These are phyloP conservation scores for Epichloe elymi DNA, from an alignment of 2,329 filamentous ascomycete genomes.

Conservation along the genomic window DNA sequence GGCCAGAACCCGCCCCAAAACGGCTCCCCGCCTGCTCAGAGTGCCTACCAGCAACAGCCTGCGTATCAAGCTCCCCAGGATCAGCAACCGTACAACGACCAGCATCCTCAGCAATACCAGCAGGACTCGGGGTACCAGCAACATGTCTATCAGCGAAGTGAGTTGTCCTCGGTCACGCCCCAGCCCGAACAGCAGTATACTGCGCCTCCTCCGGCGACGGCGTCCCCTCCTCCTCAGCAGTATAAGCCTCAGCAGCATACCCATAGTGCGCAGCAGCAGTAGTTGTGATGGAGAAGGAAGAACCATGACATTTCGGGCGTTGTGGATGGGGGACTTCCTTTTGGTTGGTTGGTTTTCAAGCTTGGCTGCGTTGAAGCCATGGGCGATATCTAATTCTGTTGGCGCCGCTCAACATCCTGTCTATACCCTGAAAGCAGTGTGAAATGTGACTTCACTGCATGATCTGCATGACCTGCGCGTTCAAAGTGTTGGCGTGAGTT, in stretches of 20 bases:
- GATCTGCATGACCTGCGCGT: too few species aligned
- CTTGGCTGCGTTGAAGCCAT: neutral
- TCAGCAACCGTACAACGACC: conserved; percentile 7
- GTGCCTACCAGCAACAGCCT: conserved; percentile 17
- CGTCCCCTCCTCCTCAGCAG: conserved; percentile 11
- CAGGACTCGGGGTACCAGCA: conserved; percentile 8
- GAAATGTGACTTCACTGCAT: too few species aligned
- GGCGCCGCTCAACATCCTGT: neutral
- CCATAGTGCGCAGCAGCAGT: neutral
- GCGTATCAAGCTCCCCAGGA: conserved; percentile 13
- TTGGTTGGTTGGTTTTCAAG: neutral
- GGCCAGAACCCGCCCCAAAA: conserved; percentile 13
- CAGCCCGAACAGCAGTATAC: conserved; percentile 10
- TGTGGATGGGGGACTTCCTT: neutral
- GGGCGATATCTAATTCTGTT: neutral
- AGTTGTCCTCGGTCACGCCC: conserved; percentile 1
- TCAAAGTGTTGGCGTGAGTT: too few species aligned
- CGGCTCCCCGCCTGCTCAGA: conserved; percentile 11
- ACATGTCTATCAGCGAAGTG: conserved; percentile 8
- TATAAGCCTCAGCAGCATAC: conserved; percentile 7
- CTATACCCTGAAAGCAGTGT: neutral
- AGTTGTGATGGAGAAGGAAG: neutral
- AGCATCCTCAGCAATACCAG: neutral
- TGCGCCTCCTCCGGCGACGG: conserved; percentile 7
- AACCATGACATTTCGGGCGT: neutral